These are phyloP conservation scores for Diversispora eburnea DNA, from an alignment of 192 early-diverging fungal species.

Conservation along the genomic window DNA sequence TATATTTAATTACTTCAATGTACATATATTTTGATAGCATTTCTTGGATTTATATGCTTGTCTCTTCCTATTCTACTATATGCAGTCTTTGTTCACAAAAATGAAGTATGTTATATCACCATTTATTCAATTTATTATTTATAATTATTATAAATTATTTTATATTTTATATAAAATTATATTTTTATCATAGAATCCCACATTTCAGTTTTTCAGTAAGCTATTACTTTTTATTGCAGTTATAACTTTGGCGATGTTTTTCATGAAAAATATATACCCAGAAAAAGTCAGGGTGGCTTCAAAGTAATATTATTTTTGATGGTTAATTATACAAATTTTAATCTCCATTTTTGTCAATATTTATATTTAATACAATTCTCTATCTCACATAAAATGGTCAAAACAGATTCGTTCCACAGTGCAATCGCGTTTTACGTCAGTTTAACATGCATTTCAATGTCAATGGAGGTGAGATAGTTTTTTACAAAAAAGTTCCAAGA, in stretches of 20 bases:
- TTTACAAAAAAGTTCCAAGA: constrained; percentile 51
- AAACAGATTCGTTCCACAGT: constrained; percentile 55
- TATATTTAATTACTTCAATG: constrained; percentile 17
- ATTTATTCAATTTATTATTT: background rate
- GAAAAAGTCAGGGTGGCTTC: constrained; percentile 54
- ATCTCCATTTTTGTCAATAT: too few species aligned
- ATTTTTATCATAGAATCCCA: background rate
- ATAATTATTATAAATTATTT: background rate
- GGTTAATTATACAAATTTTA: background rate
- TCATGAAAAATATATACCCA: constrained; percentile 53
- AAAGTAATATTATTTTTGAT: constrained; percentile 40
- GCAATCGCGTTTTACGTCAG: constrained; percentile 51
- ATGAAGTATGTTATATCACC: background rate
- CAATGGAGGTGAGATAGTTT: constrained; percentile 44
- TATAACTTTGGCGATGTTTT: constrained; percentile 47
- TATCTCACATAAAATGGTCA: background rate
- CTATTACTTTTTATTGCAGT: constrained; percentile 36
- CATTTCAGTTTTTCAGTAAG: constrained; percentile 18
- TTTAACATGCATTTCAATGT: constrained; percentile 58
- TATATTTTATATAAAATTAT: background rate
- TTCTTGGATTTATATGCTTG: constrained; percentile 8
- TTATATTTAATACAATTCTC: too few species aligned
- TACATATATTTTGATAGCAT: constrained; percentile 3
- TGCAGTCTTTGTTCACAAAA: constrained; percentile 40
- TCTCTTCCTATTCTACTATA: constrained; percentile 45